Evolutionary conservation across 345 rosid species (phyloP), one percentile per base, ranked within the genome.

Genomic region (Citropsis articulata): DNA sequence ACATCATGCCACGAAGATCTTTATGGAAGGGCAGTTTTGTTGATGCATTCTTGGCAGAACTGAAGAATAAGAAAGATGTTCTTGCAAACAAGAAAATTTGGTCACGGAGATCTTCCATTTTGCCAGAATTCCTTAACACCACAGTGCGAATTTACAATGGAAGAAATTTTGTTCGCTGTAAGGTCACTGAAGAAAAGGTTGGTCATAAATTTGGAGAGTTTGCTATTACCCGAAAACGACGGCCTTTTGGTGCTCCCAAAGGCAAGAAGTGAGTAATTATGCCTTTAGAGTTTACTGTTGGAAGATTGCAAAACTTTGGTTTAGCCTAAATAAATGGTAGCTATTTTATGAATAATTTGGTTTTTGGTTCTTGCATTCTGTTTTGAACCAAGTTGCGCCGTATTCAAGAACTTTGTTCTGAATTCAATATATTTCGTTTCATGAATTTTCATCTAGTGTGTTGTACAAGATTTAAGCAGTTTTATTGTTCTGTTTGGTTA

Each of bases 151-250:
- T 88, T 73, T 84, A 88, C 89, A 88, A 86, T 18, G 89, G 89
- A 66, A 84, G 83, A 75, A 82, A 42, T 59, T 85, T 80, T 61
- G 83, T 87, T 21, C 84, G 85, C 21, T 77, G 88, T 71, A 87
- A 87, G 84, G 81, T 87, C 77, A 87, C 87, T 38, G 85, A 87
- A 40, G 83, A 83, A 3, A 85, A 81, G 82, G 90, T 87, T 69
- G 90, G 90, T 59, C 86, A 87, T 56, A 85, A 85, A n/a, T 83
- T 87, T 28, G 87, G 90, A 66, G 90, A 85, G 80, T 87, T 87
- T 80, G 88, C 87, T 42, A 75, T 76, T 67, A 83, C 86, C 28
- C 73, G 90, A 48, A 85, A 81, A 80, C 77, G 83, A 10, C 69
- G 70, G 50, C 71, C 70, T 33, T 42, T 7, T 18, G 61, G 70